A percentile compares a stretch with the other conserved stretches of the same genome.
These are phyloP conservation scores for Decorospora gaudefroyi DNA, from an alignment of 2,329 filamentous ascomycete species.

Conservation along the genomic window DNA sequence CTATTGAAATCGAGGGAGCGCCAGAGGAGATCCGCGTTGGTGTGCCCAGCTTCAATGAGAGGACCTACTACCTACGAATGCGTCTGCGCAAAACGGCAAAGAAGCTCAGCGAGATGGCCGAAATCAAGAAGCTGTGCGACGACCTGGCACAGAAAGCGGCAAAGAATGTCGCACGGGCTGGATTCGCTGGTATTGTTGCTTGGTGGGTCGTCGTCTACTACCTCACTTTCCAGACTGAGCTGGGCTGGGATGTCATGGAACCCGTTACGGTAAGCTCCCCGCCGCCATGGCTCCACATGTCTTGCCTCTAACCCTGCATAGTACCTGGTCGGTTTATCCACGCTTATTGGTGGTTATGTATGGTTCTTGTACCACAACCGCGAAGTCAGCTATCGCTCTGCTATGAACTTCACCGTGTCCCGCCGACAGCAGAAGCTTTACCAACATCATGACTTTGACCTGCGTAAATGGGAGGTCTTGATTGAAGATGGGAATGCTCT, in stretches of 20 bases:
- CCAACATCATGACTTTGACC: slow-evolving; percentile 72
- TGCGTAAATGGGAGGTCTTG: slow-evolving; percentile 74
- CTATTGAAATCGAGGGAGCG: slow-evolving; percentile 77
- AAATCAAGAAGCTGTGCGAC: slow-evolving; percentile 82
- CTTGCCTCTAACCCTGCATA: slow-evolving; percentile 13
- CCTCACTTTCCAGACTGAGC: slow-evolving; percentile 69
- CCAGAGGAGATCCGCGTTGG: slow-evolving; percentile 71
- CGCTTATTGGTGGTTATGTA: slow-evolving; percentile 85
- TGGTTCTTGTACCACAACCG: slow-evolving; percentile 95
- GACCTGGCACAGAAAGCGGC: slow-evolving; percentile 74
- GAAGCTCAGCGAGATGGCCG: slow-evolving; percentile 69
- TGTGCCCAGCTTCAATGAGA: slow-evolving; percentile 84
- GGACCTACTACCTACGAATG: slow-evolving; percentile 86
- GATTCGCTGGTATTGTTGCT: slow-evolving; percentile 70
- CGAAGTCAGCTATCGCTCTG: slow-evolving; percentile 83
- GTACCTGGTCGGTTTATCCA: slow-evolving; percentile 83
- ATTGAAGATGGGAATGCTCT: slow-evolving; percentile 80
- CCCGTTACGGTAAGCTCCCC: slow-evolving; percentile 67
- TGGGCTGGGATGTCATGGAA: slow-evolving; percentile 90
- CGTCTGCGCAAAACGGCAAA: slow-evolving; percentile 72
- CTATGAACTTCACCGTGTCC: slow-evolving; percentile 84
- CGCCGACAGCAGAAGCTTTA: slow-evolving; percentile 78
- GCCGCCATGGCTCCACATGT: neutral
- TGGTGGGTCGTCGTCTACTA: slow-evolving; percentile 86
- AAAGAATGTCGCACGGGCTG: slow-evolving; percentile 77